phyloP scores from a whole-genome alignment of 768 basidiomycete species.

The Auricularia heimuer region DNA sequence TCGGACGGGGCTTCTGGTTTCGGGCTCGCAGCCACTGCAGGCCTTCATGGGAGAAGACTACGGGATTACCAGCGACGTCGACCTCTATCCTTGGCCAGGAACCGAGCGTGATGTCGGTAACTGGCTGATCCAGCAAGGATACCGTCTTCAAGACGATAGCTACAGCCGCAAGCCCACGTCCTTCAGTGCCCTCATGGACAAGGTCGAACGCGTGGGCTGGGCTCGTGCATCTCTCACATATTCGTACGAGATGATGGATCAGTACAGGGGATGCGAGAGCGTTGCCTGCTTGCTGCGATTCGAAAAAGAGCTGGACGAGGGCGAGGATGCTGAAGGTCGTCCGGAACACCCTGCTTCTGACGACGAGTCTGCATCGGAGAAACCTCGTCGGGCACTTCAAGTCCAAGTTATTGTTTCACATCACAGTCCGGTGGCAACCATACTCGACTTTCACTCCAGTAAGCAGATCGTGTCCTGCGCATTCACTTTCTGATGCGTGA shows the following conservation, averaged over 20 bases:
- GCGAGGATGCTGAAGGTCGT: too few relatives aligned
- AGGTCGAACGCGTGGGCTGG: too few relatives aligned
- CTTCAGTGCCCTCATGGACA: too few relatives aligned
- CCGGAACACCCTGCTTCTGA: too few relatives aligned
- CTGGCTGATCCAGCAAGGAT: constrained; percentile 21
- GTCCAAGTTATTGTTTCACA: constrained; percentile 33
- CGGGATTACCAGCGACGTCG: constrained; percentile 12
- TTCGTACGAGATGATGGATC: too few relatives aligned
- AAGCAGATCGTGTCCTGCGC: constrained; percentile 10
- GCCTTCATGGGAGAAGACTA: constrained; percentile 13
- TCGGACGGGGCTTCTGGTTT: neutral
- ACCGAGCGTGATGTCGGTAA: constrained; percentile 22
- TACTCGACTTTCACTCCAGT: constrained; percentile 43
- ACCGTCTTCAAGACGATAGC: too few relatives aligned
- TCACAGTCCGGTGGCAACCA: constrained; percentile 24
- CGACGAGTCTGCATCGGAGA: too few relatives aligned
- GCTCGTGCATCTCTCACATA: too few relatives aligned
- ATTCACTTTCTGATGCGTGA: neutral
- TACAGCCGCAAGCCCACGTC: neutral
- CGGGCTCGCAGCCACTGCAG: neutral
- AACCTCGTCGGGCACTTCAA: too few relatives aligned
- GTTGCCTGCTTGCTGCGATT: too few relatives aligned
- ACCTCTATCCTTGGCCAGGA: neutral
- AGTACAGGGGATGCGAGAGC: too few relatives aligned
- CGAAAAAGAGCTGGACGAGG: too few relatives aligned